Evolutionary conservation across 371 early-diverging fungal species (phyloP).

Genomic region (Mortierella sp.): DNA sequence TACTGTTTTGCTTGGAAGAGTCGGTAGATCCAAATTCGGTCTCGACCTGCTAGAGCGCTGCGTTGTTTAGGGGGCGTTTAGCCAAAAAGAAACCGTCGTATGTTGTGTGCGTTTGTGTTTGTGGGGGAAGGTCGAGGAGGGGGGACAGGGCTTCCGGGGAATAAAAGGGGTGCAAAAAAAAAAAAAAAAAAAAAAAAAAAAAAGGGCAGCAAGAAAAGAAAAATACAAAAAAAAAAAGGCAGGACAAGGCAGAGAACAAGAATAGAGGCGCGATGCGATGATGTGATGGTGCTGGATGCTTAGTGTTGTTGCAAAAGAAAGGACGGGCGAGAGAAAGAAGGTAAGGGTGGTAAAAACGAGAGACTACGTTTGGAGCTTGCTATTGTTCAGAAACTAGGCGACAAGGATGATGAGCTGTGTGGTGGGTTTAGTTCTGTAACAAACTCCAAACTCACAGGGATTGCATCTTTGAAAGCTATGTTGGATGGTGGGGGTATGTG

Average conservation of each 20-base stretch:
- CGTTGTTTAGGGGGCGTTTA: constrained; percentile 1
- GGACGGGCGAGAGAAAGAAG: constrained; percentile 25
- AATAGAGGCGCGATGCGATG: constrained; percentile 6
- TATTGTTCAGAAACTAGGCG: constrained; percentile 47
- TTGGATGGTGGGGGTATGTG: constrained; percentile 29
- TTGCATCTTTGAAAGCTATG: constrained; percentile 52
- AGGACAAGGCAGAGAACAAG: background rate
- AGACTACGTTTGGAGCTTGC: constrained; percentile 55
- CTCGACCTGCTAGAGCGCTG: background rate
- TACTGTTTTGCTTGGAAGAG: background rate
- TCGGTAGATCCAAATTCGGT: constrained; percentile 1
- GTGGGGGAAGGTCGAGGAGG: background rate
- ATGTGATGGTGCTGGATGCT: background rate
- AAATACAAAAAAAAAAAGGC: background rate
- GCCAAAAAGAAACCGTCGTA: too few species aligned
- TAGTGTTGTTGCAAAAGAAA: constrained; percentile 6
- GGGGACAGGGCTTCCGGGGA: constrained; percentile 6
- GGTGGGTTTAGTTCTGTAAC: constrained; percentile 37
- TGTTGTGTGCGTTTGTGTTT: constrained; percentile 24
- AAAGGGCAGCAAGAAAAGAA: constrained; percentile 6
- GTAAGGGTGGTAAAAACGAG: background rate
- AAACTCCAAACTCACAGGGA: constrained; percentile 53
- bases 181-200: background rate
- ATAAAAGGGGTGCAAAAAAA: background rate
- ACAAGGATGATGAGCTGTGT: constrained; percentile 11